A percentile compares a stretch with the other conserved stretches of the same genome.
Evolutionary conservation across 768 basidiomycete genomes (phyloP).

Genomic region (Tylopilus felleus): DNA sequence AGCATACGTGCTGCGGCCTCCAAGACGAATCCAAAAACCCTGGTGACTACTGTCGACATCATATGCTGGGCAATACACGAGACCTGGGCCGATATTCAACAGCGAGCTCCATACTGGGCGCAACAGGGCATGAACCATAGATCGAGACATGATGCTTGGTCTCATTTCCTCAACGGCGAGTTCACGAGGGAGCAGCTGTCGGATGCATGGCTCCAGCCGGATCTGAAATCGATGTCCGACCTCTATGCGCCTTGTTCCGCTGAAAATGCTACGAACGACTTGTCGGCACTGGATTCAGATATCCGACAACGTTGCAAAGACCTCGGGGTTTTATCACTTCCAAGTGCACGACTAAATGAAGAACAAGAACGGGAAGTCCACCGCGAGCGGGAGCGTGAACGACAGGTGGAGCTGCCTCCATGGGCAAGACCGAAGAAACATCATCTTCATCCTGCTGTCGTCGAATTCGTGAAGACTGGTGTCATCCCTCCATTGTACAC

Average conservation of each 20-base stretch:
- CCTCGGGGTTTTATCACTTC: not conserved
- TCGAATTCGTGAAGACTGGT: too few species aligned
- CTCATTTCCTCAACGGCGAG: not conserved
- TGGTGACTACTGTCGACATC: conserved; percentile 27
- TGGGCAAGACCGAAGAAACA: too few species aligned
- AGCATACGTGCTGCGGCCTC: conserved; percentile 31
- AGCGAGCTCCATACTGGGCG: not conserved
- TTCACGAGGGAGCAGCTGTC: too few species aligned
- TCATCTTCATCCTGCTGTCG: too few species aligned
- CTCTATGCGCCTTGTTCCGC: not conserved
- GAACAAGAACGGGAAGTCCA: too few species aligned
- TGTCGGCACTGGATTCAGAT: not conserved
- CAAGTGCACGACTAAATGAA: not conserved
- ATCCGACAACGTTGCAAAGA: not conserved
- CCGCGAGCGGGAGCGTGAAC: too few species aligned
- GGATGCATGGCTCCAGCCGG: too few species aligned
- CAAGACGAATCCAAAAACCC: not conserved
- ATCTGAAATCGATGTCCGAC: not conserved
- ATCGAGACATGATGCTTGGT: conserved; percentile 11
- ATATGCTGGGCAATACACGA: too few species aligned
- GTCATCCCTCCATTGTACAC: too few species aligned
- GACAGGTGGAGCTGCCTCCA: too few species aligned
- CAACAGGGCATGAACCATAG: conserved; percentile 2
- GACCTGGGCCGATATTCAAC: not conserved
- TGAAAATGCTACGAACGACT: not conserved